These are phyloP conservation scores for Ochromonas danica DNA, from an alignment of 108 stramenopile genomes.

Conservation along the genomic window DNA sequence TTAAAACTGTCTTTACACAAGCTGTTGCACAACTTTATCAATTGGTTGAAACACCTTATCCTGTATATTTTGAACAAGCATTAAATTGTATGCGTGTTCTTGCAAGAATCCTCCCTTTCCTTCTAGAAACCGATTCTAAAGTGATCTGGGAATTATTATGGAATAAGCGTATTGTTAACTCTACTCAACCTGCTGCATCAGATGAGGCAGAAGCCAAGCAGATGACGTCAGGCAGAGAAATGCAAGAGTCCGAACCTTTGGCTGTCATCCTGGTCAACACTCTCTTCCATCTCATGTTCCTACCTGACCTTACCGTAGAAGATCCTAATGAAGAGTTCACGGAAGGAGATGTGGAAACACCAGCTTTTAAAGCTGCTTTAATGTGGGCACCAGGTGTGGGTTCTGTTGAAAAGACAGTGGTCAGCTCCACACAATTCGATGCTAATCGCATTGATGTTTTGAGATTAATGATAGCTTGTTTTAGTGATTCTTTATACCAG, in stretches of 20 bases:
- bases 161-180: neutral
- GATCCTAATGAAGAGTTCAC: constrained; percentile 41
- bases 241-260: constrained; percentile 71
- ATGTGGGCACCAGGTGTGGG: constrained; percentile 38
- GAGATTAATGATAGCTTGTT: constrained; percentile 75
- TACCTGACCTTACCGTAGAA: constrained; percentile 88
- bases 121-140: constrained; percentile 66
- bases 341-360: constrained; percentile 6
- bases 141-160: constrained; percentile 31
- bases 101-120: constrained; percentile 81
- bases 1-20: constrained; percentile 80
- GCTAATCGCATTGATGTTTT: constrained; percentile 41
- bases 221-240: constrained; percentile 52
- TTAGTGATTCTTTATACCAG: constrained; percentile 85
- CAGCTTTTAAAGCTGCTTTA: constrained; percentile 29
- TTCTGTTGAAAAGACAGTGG: constrained; percentile 26
- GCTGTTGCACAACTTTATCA: constrained; percentile 89
- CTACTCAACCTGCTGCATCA: neutral
- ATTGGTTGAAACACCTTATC: constrained; percentile 89
- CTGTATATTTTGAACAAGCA: constrained; percentile 86
- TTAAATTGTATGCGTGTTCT: constrained; percentile 84
- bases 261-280: constrained; percentile 83
- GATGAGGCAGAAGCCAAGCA: constrained; percentile 21
- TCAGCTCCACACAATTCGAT: constrained; percentile 30
- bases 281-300: constrained; percentile 85